Evolutionary conservation across 306 rosid genomes (phyloP).

Genomic region (Hylodesmum podocarpum): DNA sequence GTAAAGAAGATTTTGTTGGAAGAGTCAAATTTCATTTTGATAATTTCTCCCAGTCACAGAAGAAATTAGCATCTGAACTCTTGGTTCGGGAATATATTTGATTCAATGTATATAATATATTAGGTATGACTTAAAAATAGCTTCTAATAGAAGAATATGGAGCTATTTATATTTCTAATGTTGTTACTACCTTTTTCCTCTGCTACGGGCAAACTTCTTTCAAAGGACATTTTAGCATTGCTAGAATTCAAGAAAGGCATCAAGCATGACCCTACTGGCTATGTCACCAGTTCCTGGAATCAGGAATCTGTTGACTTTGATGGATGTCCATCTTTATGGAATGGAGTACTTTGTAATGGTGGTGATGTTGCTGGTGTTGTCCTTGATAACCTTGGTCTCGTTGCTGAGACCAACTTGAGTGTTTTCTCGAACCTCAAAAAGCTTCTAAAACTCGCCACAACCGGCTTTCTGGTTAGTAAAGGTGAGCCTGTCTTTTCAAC

Average conservation of each 20-base stretch:
- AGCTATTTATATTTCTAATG: conserved; percentile 44
- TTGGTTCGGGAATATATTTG: too few relatives aligned
- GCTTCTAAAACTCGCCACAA: conserved; percentile 63
- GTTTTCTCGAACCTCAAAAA: conserved; percentile 64
- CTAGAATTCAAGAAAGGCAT: conserved; percentile 76
- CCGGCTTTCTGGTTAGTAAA: conserved; percentile 59
- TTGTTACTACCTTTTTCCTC: conserved; percentile 48
- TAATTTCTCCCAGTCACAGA: too few relatives aligned
- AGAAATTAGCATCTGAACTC: too few relatives aligned
- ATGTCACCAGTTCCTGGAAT: conserved; percentile 77
- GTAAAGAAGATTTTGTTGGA: too few relatives aligned
- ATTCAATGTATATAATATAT: too few relatives aligned
- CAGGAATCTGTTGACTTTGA: conserved; percentile 70
- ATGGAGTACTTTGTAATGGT: conserved; percentile 71
- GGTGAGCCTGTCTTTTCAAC: conserved; percentile 32
- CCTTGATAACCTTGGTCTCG: conserved; percentile 61
- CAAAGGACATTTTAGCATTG: conserved; percentile 73
- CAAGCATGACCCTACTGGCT: conserved; percentile 83
- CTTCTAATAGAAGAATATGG: conserved; percentile 44
- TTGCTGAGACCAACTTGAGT: conserved; percentile 64
- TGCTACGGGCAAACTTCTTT: conserved; percentile 73
- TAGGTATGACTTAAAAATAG: too few relatives aligned
- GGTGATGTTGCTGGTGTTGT: conserved; percentile 72
- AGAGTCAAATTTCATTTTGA: too few relatives aligned
- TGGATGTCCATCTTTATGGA: conserved; percentile 88